phyloP scores from a whole-genome alignment of 139 green algal species.

The Closterium sp. region DNA sequence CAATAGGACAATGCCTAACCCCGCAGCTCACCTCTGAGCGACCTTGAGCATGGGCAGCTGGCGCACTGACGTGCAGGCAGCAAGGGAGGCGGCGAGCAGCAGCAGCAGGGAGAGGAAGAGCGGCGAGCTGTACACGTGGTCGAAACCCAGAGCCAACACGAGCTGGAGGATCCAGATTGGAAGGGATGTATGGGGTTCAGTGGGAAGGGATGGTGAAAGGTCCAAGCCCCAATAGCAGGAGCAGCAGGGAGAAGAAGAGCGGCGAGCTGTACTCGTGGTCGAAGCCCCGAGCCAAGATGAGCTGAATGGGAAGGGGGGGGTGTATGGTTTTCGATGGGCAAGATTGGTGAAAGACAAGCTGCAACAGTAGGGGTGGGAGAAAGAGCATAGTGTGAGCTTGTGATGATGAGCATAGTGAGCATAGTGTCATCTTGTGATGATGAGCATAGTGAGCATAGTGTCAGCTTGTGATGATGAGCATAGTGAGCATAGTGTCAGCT shows the following conservation, averaged over 20 bases:
- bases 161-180: not conserved
- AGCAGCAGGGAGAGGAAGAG: conserved; percentile 87
- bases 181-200: not conserved
- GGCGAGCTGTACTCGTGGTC: conserved; percentile 60
- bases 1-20: no score
- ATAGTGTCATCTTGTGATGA: no score
- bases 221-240: conserved; percentile 57
- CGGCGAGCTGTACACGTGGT: conserved; percentile 60
- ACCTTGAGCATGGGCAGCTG: conserved; percentile 83
- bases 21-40: conserved; percentile 50
- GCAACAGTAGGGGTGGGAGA: conserved; percentile 71
- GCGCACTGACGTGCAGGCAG: conserved; percentile 87
- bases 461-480: no score
- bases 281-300: conserved; percentile 31
- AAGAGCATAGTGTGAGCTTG: no score
- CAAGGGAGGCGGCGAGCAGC: conserved; percentile 79
- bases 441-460: no score
- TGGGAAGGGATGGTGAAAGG: no score
- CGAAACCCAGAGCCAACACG: conserved; percentile 37
- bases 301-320: not conserved
- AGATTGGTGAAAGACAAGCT: no score
- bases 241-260: conserved; percentile 87
- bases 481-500: no score
- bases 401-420: no score
- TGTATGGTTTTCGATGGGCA: no score